Evolutionary conservation across 1,284 basidiomycete genomes (phyloP).

Genomic region (Cystobasidium pallidum): DNA sequence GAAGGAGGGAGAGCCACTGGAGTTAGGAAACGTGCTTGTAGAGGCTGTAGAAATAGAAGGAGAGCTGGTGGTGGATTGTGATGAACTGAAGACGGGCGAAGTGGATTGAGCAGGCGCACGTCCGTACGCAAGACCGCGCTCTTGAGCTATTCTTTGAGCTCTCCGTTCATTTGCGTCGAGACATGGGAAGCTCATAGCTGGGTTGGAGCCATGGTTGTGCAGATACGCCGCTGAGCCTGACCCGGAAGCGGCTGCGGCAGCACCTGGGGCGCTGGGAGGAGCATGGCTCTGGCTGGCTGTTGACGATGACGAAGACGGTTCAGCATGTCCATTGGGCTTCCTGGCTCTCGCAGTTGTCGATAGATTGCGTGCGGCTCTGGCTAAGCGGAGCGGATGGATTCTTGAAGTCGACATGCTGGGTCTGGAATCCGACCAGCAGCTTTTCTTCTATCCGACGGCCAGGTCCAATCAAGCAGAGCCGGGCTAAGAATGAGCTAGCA

Average conservation of each 20-base stretch:
- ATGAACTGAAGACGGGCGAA: not conserved
- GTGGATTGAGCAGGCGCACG: not conserved
- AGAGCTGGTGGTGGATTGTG: not conserved
- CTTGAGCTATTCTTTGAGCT: constrained; percentile 46
- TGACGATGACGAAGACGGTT: constrained; percentile 1
- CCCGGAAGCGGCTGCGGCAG: not conserved
- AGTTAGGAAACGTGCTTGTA: constrained; percentile 32
- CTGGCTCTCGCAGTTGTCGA: constrained; percentile 9
- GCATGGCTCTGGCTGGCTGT: not conserved
- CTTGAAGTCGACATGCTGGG: constrained; percentile 10
- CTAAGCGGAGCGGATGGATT: constrained; percentile 6
- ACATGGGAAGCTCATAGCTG: constrained; percentile 54
- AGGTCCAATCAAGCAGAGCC: not conserved
- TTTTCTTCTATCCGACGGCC: not conserved
- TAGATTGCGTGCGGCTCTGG: not conserved
- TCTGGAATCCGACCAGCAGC: not conserved
- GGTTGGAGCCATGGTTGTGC: constrained; percentile 41
- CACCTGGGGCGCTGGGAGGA: not conserved
- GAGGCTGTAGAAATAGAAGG: constrained; percentile 29
- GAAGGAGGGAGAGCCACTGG: constrained; percentile 21
- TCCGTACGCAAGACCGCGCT: constrained; percentile 37
- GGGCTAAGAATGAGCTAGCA: not conserved
- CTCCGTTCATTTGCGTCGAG: constrained; percentile 52
- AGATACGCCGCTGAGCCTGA: not conserved
- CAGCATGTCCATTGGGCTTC: constrained; percentile 5